phyloP scores from a whole-genome alignment of 208 protist species.

The Trypanosoma caninum region DNA sequence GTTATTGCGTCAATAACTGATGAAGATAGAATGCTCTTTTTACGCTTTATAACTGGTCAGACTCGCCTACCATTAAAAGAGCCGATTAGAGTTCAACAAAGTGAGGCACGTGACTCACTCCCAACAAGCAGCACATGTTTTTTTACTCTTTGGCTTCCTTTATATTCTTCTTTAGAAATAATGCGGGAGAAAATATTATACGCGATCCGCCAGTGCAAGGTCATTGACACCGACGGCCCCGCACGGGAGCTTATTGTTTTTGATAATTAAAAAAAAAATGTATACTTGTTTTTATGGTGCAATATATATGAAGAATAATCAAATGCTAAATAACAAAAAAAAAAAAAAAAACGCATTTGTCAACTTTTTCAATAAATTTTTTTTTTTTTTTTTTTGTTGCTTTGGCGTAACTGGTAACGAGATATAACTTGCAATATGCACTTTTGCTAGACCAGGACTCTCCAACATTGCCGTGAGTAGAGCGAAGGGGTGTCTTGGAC shows the following conservation, averaged over 20 bases:
- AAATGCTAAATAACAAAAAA: no score
- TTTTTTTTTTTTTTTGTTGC: no score
- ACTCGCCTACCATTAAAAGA: constrained; percentile 78
- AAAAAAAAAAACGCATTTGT: no score
- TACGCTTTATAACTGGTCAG: constrained; percentile 89
- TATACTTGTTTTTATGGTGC: no score
- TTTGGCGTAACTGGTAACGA: no score
- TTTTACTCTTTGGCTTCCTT: constrained; percentile 90
- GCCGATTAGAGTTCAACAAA: constrained; percentile 83
- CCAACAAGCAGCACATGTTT: constrained; percentile 94
- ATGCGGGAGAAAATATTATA: constrained; percentile 94
- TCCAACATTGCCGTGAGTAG: no score
- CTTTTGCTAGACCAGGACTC: no score
- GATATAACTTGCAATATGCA: no score
- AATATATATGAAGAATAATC: no score
- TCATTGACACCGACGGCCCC: constrained; percentile 93
- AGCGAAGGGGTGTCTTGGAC: no score
- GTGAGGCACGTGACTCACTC: constrained; percentile 66
- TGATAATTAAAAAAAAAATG: constrained; percentile 22
- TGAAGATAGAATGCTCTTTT: constrained; percentile 77
- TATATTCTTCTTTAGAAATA: constrained; percentile 76
- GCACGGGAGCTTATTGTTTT: constrained; percentile 75
- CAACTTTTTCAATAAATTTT: no score
- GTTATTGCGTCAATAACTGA: constrained; percentile 80
- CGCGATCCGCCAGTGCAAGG: constrained; percentile 92